These are phyloP conservation scores for Pythium vanterpoolii DNA, from an alignment of 352 stramenopile genomes.

Conservation along the genomic window DNA sequence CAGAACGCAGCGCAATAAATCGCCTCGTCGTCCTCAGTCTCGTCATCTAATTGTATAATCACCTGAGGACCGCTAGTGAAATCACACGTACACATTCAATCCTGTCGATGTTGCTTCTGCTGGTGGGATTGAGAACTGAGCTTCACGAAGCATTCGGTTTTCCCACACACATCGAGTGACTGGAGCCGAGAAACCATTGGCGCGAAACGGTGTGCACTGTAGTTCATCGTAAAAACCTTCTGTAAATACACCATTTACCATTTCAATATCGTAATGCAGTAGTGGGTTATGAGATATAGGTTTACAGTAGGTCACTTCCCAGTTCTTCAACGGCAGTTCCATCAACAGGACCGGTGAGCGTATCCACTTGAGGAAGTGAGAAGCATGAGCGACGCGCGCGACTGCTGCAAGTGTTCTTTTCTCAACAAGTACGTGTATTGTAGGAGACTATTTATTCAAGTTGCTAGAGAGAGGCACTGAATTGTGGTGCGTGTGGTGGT, in stretches of 20 bases:
- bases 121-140: constrained; percentile 10
- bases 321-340: constrained; percentile 1
- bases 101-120: not conserved
- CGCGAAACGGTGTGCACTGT: constrained; percentile 11
- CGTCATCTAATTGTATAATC: constrained; percentile 91
- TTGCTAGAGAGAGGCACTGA: not conserved
- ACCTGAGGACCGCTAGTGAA: constrained; percentile 50
- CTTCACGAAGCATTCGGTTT: not conserved
- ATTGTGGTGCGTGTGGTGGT: not conserved
- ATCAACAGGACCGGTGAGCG: constrained; percentile 1
- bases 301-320: not conserved
- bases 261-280: constrained; percentile 3
- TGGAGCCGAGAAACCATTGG: constrained; percentile 16
- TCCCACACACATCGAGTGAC: not conserved
- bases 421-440: not conserved
- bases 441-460: not conserved
- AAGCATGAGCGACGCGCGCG: not conserved
- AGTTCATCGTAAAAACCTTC: constrained; percentile 7
- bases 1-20: constrained; percentile 79
- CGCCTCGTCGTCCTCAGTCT: constrained; percentile 79
- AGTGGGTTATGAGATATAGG: constrained; percentile 8
- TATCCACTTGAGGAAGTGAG: not conserved
- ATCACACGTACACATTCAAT: not conserved
- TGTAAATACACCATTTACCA: not conserved
- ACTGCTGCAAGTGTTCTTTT: not conserved